A percentile compares a stretch with the other conserved stretches of the same genome.
phyloP scores from a whole-genome alignment of 805 yeast species.

The Yamadazyma sp. region DNA sequence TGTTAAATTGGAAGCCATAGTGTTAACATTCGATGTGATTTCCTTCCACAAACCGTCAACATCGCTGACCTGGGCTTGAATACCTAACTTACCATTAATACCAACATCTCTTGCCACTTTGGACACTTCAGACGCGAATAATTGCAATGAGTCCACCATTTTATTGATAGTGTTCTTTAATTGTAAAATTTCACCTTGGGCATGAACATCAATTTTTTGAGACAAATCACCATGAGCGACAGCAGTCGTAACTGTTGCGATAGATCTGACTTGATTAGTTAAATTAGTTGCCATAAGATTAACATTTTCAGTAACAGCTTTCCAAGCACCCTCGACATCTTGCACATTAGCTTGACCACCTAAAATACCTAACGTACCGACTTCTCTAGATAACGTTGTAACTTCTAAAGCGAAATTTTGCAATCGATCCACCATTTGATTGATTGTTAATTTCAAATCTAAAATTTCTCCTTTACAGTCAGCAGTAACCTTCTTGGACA shows the following conservation, averaged over 20 bases:
- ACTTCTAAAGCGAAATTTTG: constrained; percentile 47
- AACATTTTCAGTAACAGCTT: constrained; percentile 47
- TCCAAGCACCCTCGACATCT: constrained; percentile 51
- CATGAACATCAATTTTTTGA: constrained; percentile 83
- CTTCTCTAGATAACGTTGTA: constrained; percentile 45
- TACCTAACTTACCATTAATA: constrained; percentile 89
- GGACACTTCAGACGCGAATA: constrained; percentile 85
- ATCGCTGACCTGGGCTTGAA: constrained; percentile 86
- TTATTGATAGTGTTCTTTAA: constrained; percentile 83
- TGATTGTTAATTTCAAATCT: constrained; percentile 45
- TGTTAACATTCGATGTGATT: constrained; percentile 85
- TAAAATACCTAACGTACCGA: constrained; percentile 45
- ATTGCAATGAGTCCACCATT: constrained; percentile 89
- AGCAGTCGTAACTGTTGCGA: constrained; percentile 88
- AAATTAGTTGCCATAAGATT: constrained; percentile 48
- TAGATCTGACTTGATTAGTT: constrained; percentile 78
- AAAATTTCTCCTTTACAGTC: constrained; percentile 67
- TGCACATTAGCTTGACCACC: constrained; percentile 53
- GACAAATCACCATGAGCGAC: constrained; percentile 88
- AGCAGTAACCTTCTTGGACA: constrained; percentile 81
- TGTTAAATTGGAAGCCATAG: constrained; percentile 91
- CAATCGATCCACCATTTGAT: constrained; percentile 51
- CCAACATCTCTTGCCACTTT: constrained; percentile 92
- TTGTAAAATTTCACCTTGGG: constrained; percentile 87
- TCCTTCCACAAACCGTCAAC: constrained; percentile 93